phyloP scores from a whole-genome alignment of 2,329 filamentous ascomycete genomes.

The Scedosporium dehoogii region DNA sequence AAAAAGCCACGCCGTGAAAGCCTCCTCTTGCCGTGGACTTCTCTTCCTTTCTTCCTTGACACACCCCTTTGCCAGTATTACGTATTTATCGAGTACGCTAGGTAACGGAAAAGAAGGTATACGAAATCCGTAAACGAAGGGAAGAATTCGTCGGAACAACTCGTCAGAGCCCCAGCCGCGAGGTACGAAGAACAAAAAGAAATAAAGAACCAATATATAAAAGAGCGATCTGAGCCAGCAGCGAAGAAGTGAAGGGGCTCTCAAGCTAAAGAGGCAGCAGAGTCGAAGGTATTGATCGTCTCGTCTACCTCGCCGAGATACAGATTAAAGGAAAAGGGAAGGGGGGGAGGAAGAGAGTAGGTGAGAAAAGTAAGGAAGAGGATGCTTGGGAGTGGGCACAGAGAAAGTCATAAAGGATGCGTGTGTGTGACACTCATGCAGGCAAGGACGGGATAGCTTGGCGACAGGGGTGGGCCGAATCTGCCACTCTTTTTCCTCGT shows the following conservation, averaged over 20 bases:
- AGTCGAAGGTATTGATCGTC: background rate
- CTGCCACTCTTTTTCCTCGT: background rate
- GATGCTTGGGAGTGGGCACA: constrained; percentile 1
- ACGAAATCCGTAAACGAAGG: background rate
- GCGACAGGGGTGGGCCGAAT: background rate
- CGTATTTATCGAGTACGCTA: background rate
- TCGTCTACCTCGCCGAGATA: constrained; percentile 6
- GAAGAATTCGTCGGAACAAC: constrained; percentile 4
- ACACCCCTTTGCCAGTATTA: background rate
- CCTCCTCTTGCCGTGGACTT: background rate
- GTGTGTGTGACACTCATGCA: background rate
- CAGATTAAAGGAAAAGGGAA: constrained; percentile 8
- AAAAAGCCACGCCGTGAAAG: background rate
- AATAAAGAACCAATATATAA: constrained; percentile 19
- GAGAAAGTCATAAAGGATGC: constrained; percentile 6
- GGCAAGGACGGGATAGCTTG: background rate
- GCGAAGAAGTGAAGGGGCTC: constrained; percentile 30
- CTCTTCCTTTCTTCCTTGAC: background rate
- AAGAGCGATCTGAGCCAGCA: constrained; percentile 51
- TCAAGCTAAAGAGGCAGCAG: constrained; percentile 10
- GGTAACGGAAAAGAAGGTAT: background rate
- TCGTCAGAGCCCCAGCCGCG: background rate
- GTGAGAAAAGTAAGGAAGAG: constrained; percentile 10
- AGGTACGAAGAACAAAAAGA: constrained; percentile 6
- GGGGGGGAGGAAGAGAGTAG: constrained; percentile 13